Percentiles rank a stretch among this genome's conserved stretches.
phyloP scores from a whole-genome alignment of 1,284 basidiomycete species.

The Fomitopsis pinicola region DNA sequence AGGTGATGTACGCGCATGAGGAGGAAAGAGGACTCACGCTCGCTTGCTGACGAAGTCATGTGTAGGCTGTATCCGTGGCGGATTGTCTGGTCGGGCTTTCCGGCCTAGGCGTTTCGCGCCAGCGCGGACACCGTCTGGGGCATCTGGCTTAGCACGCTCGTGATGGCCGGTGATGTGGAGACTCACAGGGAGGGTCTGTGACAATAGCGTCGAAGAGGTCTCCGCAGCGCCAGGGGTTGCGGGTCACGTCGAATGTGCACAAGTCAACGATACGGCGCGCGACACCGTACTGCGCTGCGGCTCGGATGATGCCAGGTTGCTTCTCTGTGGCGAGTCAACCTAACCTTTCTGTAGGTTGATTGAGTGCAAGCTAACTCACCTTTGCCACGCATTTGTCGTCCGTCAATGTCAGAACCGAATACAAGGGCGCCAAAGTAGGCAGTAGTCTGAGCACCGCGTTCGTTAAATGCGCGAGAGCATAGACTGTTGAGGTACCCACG shows the following conservation, averaged over 20 bases:
- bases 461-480: constrained; percentile 4
- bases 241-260: constrained; percentile 87
- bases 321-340: constrained; percentile 33
- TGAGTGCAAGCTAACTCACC: constrained; percentile 31
- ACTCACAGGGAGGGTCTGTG: constrained; percentile 88
- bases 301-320: constrained; percentile 69
- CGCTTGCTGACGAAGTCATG: constrained; percentile 12
- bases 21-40: constrained; percentile 18
- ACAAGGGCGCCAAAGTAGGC: constrained; percentile 88
- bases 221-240: constrained; percentile 85
- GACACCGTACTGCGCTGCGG: constrained; percentile 86
- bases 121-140: constrained; percentile 86
- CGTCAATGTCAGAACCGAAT: constrained; percentile 96
- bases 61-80: not conserved
- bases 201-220: constrained; percentile 92
- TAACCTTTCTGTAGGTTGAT: not conserved
- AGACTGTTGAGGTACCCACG: constrained; percentile 36
- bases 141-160: not conserved
- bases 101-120: constrained; percentile 94
- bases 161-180: not conserved
- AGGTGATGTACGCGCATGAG: not conserved
- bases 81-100: constrained; percentile 41
- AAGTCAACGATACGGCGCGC: constrained; percentile 76
- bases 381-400: constrained; percentile 94
- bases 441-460: constrained; percentile 47